Evolutionary conservation across 2,329 filamentous ascomycete genomes (phyloP).

Genomic region (Penicillium sp.): DNA sequence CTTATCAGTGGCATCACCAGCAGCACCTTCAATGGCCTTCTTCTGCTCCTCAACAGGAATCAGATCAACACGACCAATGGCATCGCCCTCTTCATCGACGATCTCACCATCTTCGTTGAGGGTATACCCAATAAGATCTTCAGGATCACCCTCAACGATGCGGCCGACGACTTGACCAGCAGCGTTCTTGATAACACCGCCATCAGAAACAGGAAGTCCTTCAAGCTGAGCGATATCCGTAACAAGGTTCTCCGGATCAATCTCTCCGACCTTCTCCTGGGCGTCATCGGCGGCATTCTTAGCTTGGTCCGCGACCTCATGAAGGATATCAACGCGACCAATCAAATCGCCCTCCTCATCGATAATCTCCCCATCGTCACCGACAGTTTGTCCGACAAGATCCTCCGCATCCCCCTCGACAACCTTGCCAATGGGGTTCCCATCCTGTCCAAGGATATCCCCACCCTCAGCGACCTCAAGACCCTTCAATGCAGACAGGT

Average conservation of each 20-base stretch:
- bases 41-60: slow-evolving; percentile 31
- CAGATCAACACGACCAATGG: slow-evolving; percentile 35
- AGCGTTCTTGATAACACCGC: slow-evolving; percentile 53
- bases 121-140: slow-evolving; percentile 42
- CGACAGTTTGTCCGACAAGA: slow-evolving; percentile 43
- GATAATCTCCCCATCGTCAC: slow-evolving; percentile 37
- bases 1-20: slow-evolving; percentile 49
- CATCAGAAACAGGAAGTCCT: slow-evolving; percentile 50
- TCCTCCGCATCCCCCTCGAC: slow-evolving; percentile 45
- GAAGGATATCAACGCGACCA: slow-evolving; percentile 38
- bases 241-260: slow-evolving; percentile 32
- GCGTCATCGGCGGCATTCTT: slow-evolving; percentile 20
- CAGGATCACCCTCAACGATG: slow-evolving; percentile 44
- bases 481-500: slow-evolving; percentile 42
- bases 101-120: slow-evolving; percentile 45
- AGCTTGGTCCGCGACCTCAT: slow-evolving; percentile 28
- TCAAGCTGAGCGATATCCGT: slow-evolving; percentile 38
- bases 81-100: slow-evolving; percentile 42
- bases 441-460: slow-evolving; percentile 38
- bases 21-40: slow-evolving; percentile 41
- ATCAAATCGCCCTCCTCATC: slow-evolving; percentile 38
- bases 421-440: slow-evolving; percentile 39
- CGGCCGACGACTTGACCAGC: slow-evolving; percentile 41
- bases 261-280: slow-evolving; percentile 13
- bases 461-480: slow-evolving; percentile 41